These are phyloP conservation scores for Xylariaceae sp. DNA, from an alignment of 2,329 filamentous ascomycete genomes.

Conservation along the genomic window DNA sequence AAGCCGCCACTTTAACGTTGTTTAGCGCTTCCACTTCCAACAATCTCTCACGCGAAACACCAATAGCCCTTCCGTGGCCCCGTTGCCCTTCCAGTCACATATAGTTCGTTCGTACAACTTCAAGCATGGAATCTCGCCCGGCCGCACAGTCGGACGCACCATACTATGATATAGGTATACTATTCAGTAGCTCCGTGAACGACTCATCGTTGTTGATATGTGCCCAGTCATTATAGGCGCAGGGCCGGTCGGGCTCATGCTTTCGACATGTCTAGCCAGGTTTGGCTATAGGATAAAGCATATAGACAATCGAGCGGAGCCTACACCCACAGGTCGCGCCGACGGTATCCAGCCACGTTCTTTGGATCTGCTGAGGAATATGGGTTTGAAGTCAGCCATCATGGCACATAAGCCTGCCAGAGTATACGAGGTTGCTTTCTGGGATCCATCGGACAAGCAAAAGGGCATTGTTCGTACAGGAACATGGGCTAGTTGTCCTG, in stretches of 20 bases:
- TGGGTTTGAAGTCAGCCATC: slow-evolving; percentile 83
- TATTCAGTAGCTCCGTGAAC: slow-evolving; percentile 13
- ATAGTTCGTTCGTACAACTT: no score
- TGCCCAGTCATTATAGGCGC: slow-evolving; percentile 78
- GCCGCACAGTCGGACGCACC: slow-evolving; percentile 5
- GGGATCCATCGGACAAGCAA: slow-evolving; percentile 59
- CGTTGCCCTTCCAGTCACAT: no score
- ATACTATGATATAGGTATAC: slow-evolving; percentile 46
- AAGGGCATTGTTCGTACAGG: slow-evolving; percentile 63
- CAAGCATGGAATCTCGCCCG: no score
- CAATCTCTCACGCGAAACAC: no score
- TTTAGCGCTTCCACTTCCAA: no score
- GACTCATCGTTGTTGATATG: slow-evolving; percentile 10
- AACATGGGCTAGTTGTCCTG: slow-evolving; percentile 84
- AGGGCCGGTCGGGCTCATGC: slow-evolving; percentile 81
- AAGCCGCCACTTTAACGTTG: no score
- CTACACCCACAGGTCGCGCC: slow-evolving; percentile 80
- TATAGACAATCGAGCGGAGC: slow-evolving; percentile 85
- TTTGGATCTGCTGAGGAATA: slow-evolving; percentile 80
- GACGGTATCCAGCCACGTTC: slow-evolving; percentile 92
- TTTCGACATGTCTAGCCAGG: slow-evolving; percentile 82
- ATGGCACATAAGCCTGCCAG: slow-evolving; percentile 86
- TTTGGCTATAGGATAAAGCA: slow-evolving; percentile 97
- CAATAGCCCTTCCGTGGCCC: no score
- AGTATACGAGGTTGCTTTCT: slow-evolving; percentile 76